Evolutionary conservation across 768 basidiomycete species (phyloP), one percentile per base, ranked within the genome.

Genomic region (Plicaturopsis crispa): DNA sequence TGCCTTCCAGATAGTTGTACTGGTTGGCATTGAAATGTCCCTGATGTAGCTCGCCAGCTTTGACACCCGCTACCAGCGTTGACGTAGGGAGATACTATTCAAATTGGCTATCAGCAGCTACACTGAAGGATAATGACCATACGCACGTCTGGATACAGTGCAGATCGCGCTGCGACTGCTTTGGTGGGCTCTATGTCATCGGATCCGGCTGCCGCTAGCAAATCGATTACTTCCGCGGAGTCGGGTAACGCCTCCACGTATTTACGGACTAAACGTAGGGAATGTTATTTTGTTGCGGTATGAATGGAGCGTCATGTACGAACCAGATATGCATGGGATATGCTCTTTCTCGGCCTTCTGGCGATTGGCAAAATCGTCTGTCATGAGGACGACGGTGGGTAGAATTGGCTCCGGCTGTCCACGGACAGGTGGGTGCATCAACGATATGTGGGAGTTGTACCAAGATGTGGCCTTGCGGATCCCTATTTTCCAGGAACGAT

Each of bases 1-100:
- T 85, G 5, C 92, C 94, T 84, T 97, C 94, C 11, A 97, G 70
- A 50, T 93, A 98, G 56, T 99, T 98, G 61, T 92, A 99, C 47
- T 81, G 81, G 49, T 88, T 96, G 2, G 92, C 89, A 52, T 86
- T 91, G 63, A 94, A 99, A 54, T 93, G 82, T 0, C 96, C 96
- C 62, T 97, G 90, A 51, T 90, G 77, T 3, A 93, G 72, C 30
- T 81, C 66, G 2, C 88, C 89, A 3, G 77, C 73, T 56, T 92
- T 93, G 40, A 97, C 70, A 1, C 91, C 93, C 7, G 91, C 87
- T 26, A 78, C 52, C 6, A 97, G 59, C 0, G 75, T 78, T 0
- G 80, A 69, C 6, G 73, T 67, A 1, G 91, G 69, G 12, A 96
- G 66, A 55, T 98, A 93, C 90, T 98, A 36, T 4, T 34, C 6